phyloP scores from a whole-genome alignment of 2,329 filamentous ascomycete species.

The Cladosporium sp. region DNA sequence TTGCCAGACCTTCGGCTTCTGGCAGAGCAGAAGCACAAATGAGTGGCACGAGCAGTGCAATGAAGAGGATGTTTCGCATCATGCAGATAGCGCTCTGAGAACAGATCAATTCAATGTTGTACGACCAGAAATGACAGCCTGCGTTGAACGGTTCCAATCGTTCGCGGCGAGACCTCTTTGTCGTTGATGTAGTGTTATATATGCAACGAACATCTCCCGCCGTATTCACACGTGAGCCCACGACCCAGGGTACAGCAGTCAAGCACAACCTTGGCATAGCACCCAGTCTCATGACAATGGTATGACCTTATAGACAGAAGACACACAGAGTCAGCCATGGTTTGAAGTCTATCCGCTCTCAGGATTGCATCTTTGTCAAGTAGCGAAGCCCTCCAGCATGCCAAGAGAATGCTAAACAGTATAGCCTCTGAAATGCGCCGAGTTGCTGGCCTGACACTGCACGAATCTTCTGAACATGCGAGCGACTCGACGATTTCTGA shows the following conservation, averaged over 20 bases:
- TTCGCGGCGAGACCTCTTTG: background rate
- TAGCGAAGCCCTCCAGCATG: background rate
- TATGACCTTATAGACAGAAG: conserved; percentile 8
- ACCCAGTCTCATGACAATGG: conserved; percentile 14
- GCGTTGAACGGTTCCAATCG: background rate
- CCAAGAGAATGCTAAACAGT: background rate
- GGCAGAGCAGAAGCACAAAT: background rate
- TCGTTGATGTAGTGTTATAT: background rate
- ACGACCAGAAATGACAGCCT: background rate
- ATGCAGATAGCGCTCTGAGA: background rate
- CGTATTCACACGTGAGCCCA: background rate
- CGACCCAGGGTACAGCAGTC: background rate
- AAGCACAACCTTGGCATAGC: background rate
- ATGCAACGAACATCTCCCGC: background rate
- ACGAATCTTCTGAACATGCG: background rate
- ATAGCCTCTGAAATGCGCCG: background rate
- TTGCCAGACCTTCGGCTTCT: conserved; percentile 5
- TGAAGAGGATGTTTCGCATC: conserved; percentile 9
- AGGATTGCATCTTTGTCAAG: no score
- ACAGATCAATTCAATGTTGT: background rate
- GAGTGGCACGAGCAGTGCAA: background rate
- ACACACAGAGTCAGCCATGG: background rate
- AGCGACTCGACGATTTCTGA: background rate
- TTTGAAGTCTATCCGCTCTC: background rate
- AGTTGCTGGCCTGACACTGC: background rate